Evolutionary conservation across 257 asterid species (phyloP), one percentile per base, ranked within the genome.

Genomic region (Jaltomata sinuosa): DNA sequence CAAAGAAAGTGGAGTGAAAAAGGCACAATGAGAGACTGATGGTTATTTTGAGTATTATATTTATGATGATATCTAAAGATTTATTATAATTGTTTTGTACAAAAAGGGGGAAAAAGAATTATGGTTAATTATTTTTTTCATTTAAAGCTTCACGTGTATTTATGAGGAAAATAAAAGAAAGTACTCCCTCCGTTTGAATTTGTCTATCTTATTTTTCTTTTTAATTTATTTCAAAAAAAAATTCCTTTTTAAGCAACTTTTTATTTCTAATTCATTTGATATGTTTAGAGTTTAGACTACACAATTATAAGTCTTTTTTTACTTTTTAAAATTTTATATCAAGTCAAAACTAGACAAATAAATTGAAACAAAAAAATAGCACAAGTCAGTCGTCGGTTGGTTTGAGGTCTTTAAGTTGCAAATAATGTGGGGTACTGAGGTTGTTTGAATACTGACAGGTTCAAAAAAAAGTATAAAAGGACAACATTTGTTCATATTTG

Each of bases 151-250:
- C 49, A 67, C 12, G 8, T 68, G 49, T 19, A 21, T 0, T 16
- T 32, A 67, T 16, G 25, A 32, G 22, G 0, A 0, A 0, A 0
- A 3, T 3, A n/a, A 3, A 3, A 16, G 3, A 10, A 57, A n/a
- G n/a, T n/a, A n/a, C n/a, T n/a, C n/a, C n/a, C n/a, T n/a, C n/a
- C n/a, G n/a, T n/a, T n/a, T n/a, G n/a, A n/a, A n/a, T n/a, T n/a
- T n/a, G n/a, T n/a, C n/a, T n/a, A n/a, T n/a, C n/a, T n/a, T n/a
- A n/a, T n/a, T n/a, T n/a, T n/a, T n/a, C n/a, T n/a, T n/a, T n/a
- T n/a, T n/a, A n/a, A n/a, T n/a, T n/a, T n/a, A n/a, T n/a, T n/a
- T n/a, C n/a, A n/a, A n/a, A n/a, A n/a, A n/a, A n/a, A n/a, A n/a
- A n/a, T n/a, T n/a, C n/a, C n/a, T n/a, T n/a, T n/a, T n/a, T n/a